Evolutionary conservation across 495 filamentous ascomycete genomes (phyloP), one percentile per base, ranked within the genome.

Genomic region (Aspergillus wentii): DNA sequence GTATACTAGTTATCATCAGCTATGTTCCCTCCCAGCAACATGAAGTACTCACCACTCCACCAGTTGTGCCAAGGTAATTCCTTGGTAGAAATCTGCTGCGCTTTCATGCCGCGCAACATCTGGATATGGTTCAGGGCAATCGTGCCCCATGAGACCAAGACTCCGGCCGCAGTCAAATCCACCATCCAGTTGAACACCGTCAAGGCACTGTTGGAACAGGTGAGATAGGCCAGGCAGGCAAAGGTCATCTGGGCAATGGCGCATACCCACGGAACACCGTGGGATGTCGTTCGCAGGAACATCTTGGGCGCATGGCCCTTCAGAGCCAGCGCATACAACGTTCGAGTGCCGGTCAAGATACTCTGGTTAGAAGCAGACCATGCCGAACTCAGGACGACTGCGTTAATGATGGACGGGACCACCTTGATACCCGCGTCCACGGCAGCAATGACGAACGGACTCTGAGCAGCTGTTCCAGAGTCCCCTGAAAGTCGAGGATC

Each of bases 181-280:
- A 80, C 68, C 17, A 83, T 56, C 78, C 77, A 83, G 44, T 57
- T 72, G 51, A 83, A 82, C 4, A 78, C 79, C 0, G 68, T 74
- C 26, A 76, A 54, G 1, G 76, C 79, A n/a, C 59, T 56, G 8
- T 70, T 65, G 6, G 69, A 73, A 4, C 81, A 58, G 36, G 67
- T 75, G 61, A 82, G 72, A 40, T 77, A 82, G 19, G 75, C 72
- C n/a, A 82, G 53, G 8, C 70, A 61, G 43, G 74, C 72, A 49
- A 79, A 76, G 7, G 56, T 56, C 0, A 69, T 52, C 35, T 76
- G 75, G 25, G 76, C 42, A 6, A 65, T 29, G 2, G 79, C 74
- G 43, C 75, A 79, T 44, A 68, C 64, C 37, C 77, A 80, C 2
- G 79, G 78, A 4, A 79, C 74, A 30, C 82, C 82, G 59, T 75